These are phyloP conservation scores for Trypanosomatidae sp. DNA, from an alignment of 208 protist genomes.

Conservation along the genomic window DNA sequence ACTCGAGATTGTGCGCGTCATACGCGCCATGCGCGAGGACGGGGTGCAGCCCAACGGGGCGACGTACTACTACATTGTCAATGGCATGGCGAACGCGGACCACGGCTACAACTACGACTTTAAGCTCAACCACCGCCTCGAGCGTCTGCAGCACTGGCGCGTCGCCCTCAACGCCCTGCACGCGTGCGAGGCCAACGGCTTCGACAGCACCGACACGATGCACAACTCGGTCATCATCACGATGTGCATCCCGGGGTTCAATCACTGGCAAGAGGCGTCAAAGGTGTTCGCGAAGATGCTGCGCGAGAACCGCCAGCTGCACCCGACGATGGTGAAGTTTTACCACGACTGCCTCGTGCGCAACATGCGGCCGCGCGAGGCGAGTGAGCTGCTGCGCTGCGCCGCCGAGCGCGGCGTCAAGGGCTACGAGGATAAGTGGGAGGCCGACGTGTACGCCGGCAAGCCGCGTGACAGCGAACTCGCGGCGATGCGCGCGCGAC, in stretches of 20 bases:
- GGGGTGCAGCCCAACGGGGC: conserved; percentile 76
- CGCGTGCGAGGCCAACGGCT: conserved; percentile 80
- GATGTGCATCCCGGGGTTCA: conserved; percentile 77
- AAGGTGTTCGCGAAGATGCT: conserved; percentile 59
- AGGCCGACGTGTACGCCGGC: conserved; percentile 64
- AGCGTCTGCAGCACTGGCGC: conserved; percentile 85
- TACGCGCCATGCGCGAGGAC: conserved; percentile 84
- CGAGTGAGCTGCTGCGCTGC: conserved; percentile 56
- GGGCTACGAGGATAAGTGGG: conserved; percentile 72
- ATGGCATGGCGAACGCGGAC: conserved; percentile 87
- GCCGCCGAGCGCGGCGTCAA: conserved; percentile 60
- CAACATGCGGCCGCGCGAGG: conserved; percentile 68
- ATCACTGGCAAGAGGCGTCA: conserved; percentile 68
- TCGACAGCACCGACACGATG: conserved; percentile 86
- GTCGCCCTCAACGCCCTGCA: conserved; percentile 76
- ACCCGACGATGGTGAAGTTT: conserved; percentile 77
- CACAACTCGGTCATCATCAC: conserved; percentile 85
- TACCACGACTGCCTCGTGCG: conserved; percentile 82
- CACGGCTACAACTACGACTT: conserved; percentile 89
- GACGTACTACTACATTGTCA: conserved; percentile 87
- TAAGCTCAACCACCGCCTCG: conserved; percentile 76
- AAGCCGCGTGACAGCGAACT: conserved; percentile 29
- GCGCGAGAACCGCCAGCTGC: conserved; percentile 64
- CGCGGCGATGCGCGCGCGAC: conserved; percentile 12
- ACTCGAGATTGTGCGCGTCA: conserved; percentile 77